phyloP scores from a whole-genome alignment of 768 basidiomycete genomes.

The Pleurotus salmoneostramineus region DNA sequence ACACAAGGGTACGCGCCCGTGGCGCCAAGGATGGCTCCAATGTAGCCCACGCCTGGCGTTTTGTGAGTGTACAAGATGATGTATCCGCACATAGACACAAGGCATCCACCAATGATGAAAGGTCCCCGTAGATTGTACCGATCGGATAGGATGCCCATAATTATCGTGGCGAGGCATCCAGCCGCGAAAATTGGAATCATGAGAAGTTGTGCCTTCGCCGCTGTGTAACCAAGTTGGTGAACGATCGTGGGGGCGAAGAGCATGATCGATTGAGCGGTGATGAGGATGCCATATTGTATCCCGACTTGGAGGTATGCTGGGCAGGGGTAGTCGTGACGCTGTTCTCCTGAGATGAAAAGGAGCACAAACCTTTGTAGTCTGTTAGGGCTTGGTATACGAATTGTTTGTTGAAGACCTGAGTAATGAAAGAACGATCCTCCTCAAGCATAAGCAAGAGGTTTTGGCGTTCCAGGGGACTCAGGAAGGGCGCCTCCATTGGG shows the following conservation, averaged over 20 bases:
- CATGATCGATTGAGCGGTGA: constrained; percentile 5
- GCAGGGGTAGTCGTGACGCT: background rate
- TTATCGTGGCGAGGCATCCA: constrained; percentile 22
- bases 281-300: constrained; percentile 4
- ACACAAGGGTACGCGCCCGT: constrained; percentile 52
- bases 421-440: constrained; percentile 20
- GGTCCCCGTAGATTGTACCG: constrained; percentile 30
- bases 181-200: constrained; percentile 29
- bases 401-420: constrained; percentile 24
- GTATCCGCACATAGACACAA: constrained; percentile 39
- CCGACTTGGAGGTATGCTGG: constrained; percentile 5
- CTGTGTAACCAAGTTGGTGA: constrained; percentile 36
- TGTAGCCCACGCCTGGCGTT: constrained; percentile 34
- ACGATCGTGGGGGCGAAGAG: constrained; percentile 31
- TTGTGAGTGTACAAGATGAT: constrained; percentile 28
- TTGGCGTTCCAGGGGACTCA: constrained; percentile 27
- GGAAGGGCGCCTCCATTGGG: constrained; percentile 39
- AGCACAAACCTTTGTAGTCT: constrained; percentile 10
- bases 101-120: constrained; percentile 33
- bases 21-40: constrained; percentile 45
- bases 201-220: constrained; percentile 31
- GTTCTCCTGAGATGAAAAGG: background rate
- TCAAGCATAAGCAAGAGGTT: constrained; percentile 22
- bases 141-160: constrained; percentile 29
- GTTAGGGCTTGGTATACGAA: constrained; percentile 29